Evolutionary conservation across 768 basidiomycete genomes (phyloP).

Genomic region (Amanita exitialis): DNA sequence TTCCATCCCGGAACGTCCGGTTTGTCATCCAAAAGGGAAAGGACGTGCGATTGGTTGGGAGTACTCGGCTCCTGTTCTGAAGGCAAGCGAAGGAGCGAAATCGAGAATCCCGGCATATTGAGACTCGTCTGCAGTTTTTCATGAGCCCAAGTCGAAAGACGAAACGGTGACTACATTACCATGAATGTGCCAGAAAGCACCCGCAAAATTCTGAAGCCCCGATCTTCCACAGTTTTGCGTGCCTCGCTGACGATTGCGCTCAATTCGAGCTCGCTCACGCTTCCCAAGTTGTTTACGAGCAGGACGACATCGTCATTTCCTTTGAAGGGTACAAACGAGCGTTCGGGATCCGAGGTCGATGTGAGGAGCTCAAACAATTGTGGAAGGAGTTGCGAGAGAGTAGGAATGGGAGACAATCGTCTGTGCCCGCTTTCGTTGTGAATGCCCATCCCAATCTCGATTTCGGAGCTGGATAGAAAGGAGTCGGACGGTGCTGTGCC

Average conservation of each 20-base stretch:
- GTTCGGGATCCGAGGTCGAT: slow-evolving; percentile 64
- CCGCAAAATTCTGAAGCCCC: slow-evolving; percentile 48
- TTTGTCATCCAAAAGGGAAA: slow-evolving; percentile 62
- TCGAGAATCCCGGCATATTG: slow-evolving; percentile 89
- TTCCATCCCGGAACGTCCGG: slow-evolving; percentile 78
- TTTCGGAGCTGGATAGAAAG: slow-evolving; percentile 49
- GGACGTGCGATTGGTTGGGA: slow-evolving; percentile 31
- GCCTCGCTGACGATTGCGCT: slow-evolving; percentile 58
- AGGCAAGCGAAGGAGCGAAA: slow-evolving; percentile 75
- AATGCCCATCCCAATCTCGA: slow-evolving; percentile 87
- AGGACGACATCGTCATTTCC: slow-evolving; percentile 66
- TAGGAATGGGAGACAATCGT: slow-evolving; percentile 61
- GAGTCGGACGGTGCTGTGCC: slow-evolving; percentile 55
- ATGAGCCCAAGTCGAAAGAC: not conserved
- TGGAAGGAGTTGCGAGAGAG: slow-evolving; percentile 59
- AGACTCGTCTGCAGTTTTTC: slow-evolving; percentile 54
- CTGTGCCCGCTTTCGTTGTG: slow-evolving; percentile 81
- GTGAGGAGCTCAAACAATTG: slow-evolving; percentile 61
- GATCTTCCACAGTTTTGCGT: slow-evolving; percentile 40
- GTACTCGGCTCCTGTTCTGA: slow-evolving; percentile 24
- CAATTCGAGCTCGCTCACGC: slow-evolving; percentile 76
- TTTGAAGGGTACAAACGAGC: slow-evolving; percentile 66
- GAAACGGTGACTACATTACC: slow-evolving; percentile 30
- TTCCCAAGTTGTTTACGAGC: slow-evolving; percentile 83
- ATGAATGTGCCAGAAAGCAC: slow-evolving; percentile 79